Percentiles rank a stretch among this genome's conserved stretches.
These are phyloP conservation scores for Yamadazyma triangularis DNA, from an alignment of 1,139 yeast species.

Conservation along the genomic window DNA sequence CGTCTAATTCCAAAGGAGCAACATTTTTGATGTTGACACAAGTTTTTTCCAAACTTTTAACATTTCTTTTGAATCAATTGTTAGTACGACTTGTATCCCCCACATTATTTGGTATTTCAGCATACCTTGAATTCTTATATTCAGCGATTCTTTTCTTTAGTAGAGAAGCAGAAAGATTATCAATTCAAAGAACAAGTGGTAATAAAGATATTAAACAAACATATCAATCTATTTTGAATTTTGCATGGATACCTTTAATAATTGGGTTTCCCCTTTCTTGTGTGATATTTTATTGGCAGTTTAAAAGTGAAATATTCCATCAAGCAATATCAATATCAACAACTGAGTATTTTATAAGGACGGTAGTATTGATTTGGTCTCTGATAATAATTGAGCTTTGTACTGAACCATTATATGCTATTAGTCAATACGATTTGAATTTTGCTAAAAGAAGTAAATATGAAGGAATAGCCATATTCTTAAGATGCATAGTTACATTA, in stretches of 20 bases:
- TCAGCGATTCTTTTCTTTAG: constrained; percentile 71
- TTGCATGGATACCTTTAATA: constrained; percentile 62
- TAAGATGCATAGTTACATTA: constrained; percentile 62
- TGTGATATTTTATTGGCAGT: constrained; percentile 40
- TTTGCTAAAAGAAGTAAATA: constrained; percentile 63
- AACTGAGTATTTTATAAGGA: constrained; percentile 12
- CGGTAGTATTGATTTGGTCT: constrained; percentile 23
- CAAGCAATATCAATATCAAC: constrained; percentile 17
- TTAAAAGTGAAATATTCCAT: constrained; percentile 24
- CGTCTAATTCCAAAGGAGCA: constrained; percentile 48
- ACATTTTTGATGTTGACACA: constrained; percentile 70
- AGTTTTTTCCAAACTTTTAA: constrained; percentile 64
- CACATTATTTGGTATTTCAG: constrained; percentile 69
- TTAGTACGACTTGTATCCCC: constrained; percentile 76
- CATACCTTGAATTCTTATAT: constrained; percentile 71
- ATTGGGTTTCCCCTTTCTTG: constrained; percentile 59
- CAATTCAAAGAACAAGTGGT: constrained; percentile 61
- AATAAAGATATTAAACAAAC: constrained; percentile 16
- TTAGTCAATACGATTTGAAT: constrained; percentile 66
- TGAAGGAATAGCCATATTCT: constrained; percentile 55
- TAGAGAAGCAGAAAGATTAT: constrained; percentile 76
- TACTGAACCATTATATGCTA: constrained; percentile 72
- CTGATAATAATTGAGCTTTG: constrained; percentile 60
- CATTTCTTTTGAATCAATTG: constrained; percentile 75
- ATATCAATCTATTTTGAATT: constrained; percentile 60